Base-by-base conservation (phyloP, 306 rosid genomes). In the Corylus avellana region DNA sequence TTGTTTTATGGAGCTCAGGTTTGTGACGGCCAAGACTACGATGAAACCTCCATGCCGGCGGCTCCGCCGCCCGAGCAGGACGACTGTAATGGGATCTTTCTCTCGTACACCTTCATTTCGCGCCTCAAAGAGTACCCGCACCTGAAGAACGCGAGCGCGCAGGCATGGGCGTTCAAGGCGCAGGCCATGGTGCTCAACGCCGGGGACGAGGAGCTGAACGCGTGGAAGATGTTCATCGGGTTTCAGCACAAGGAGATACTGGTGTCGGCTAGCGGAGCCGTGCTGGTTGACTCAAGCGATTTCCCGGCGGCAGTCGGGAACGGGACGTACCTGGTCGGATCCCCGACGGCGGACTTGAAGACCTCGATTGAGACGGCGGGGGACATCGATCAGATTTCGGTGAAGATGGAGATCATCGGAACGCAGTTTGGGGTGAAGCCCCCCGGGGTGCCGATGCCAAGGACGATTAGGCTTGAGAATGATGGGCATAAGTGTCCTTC, bases 121-220 rank as follows among this genome's bases (percentile, higher is more conserved):
- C 76, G 96, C 1, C 84, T 66, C 77, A 95, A 89, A 82, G 90
- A 81, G 66, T 80, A 46, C 8, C 99, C 99, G 0, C 88, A 66
- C 47, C 64, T 86, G 79, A 93, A 88, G 48, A 93, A 91, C 76
- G 79, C 79, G 44, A 63, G 96, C 18, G 93, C 92, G 0, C 99
- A 95, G 76, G 80, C 99, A 0, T 95, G 98, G 97, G 89, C 96
- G 25, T 95, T 95, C 71, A 90, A 84, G 82, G 82, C 99, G 0
- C 84, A 84, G 50, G 96, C 86, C 0, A 3, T 84, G 2, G 70
- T 95, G 25, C 71, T 81, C 25, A 95, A 95, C 46, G 91, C 89
- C 0, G 99, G 97, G 5, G 72, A 72, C 3, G 80, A 87, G 61
- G 93, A 87, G 75, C 73, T 95, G 8, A 77, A 82, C 79, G 93